phyloP scores from a whole-genome alignment of 2,329 filamentous ascomycete species.

The Coleophoma cylindrospora region DNA sequence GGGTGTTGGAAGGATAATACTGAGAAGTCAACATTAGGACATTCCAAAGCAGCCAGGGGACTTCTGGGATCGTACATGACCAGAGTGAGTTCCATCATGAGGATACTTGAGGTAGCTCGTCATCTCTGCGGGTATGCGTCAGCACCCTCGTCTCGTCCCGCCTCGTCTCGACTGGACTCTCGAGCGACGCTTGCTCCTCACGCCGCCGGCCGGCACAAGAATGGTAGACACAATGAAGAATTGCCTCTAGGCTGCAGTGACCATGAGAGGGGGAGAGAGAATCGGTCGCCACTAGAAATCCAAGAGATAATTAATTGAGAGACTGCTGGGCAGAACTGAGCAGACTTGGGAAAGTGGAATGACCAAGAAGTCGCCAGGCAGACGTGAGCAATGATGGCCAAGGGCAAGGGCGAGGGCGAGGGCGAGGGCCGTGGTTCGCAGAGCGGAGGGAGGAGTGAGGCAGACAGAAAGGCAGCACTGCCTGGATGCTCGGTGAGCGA shows the following conservation, averaged over 20 bases:
- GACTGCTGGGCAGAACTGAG: too few relatives aligned
- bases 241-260: too few relatives aligned
- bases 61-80: constrained; percentile 16
- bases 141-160: neutral
- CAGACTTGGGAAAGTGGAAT: too few relatives aligned
- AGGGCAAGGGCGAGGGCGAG: too few relatives aligned
- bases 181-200: neutral
- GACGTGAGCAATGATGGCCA: too few relatives aligned
- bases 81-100: constrained; percentile 13
- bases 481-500: neutral
- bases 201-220: neutral
- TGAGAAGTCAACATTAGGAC: constrained; percentile 18
- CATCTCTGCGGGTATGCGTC: constrained; percentile 10
- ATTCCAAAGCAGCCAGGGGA: neutral
- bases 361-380: too few relatives aligned
- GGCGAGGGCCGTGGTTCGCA: neutral
- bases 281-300: too few relatives aligned
- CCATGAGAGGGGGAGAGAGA: too few relatives aligned
- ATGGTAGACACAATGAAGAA: too few relatives aligned
- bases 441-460: neutral
- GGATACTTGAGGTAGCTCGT: constrained; percentile 16
- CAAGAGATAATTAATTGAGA: too few relatives aligned
- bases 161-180: neutral
- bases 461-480: neutral
- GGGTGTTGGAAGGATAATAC: constrained; percentile 16